Conservation (phyloP, 495 filamentous ascomycete species). For the Patellaria atrata region DNA sequence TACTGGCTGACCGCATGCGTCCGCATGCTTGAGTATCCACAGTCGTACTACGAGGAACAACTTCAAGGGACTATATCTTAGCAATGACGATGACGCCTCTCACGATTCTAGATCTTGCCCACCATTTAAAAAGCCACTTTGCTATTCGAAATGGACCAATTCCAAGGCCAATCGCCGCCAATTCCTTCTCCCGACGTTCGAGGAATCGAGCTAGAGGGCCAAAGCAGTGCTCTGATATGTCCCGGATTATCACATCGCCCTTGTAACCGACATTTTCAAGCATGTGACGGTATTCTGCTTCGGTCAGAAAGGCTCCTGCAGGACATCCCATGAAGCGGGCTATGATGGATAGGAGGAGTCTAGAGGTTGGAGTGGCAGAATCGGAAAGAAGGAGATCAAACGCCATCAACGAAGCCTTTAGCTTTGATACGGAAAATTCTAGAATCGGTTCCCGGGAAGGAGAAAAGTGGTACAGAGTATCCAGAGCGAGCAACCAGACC, state of each 20-base stretch:
- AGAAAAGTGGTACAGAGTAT: conserved; percentile 37
- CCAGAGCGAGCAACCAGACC: conserved; percentile 35
- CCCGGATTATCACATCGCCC: conserved; percentile 27
- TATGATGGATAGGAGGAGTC: conserved; percentile 5
- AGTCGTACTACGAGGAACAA: too few relatives aligned
- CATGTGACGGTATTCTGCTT: conserved; percentile 9
- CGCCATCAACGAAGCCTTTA: conserved; percentile 33
- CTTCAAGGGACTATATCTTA: too few relatives aligned
- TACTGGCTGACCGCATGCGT: too few relatives aligned
- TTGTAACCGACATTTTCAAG: conserved; percentile 28
- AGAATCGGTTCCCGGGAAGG: conserved; percentile 33
- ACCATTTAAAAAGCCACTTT: conserved; percentile 32
- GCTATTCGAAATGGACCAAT: conserved; percentile 29
- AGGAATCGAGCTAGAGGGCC: conserved; percentile 27
- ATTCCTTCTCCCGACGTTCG: conserved; percentile 20
- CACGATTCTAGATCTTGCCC: conserved; percentile 30
- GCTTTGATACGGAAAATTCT: conserved; percentile 20
- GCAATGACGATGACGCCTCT: conserved; percentile 35
- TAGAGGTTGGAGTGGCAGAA: conserved; percentile 2
- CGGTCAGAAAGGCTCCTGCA: conserved; percentile 14
- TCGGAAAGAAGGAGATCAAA: conserved; percentile 17
- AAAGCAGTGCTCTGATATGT: conserved; percentile 34
- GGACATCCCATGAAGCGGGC: conserved; percentile 7
- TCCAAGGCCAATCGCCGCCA: conserved; percentile 26
- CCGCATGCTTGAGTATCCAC: too few relatives aligned